Percentiles rank a stretch among this genome's conserved stretches.
Evolutionary conservation across 805 yeast species (phyloP).

Genomic region (Lachancea sp.): DNA sequence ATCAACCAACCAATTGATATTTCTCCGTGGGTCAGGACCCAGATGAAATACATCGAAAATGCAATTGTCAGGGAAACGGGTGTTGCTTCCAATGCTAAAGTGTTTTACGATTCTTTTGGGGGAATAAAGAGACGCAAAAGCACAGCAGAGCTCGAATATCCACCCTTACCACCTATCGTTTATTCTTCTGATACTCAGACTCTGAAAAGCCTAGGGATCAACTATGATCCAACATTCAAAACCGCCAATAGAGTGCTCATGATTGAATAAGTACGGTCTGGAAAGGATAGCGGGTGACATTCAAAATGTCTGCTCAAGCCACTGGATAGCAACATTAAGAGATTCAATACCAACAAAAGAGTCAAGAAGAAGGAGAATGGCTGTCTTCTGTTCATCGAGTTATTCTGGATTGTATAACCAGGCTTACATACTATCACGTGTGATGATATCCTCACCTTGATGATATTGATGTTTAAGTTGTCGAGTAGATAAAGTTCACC

Average conservation of each 20-base stretch:
- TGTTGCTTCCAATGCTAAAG: constrained; percentile 34
- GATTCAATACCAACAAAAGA: too few species aligned
- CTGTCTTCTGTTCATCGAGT: too few species aligned
- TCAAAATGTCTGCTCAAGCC: too few species aligned
- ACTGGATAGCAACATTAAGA: too few species aligned
- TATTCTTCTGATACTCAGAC: constrained; percentile 21
- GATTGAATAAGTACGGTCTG: constrained; percentile 5
- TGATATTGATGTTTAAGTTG: too few species aligned
- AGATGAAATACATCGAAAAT: constrained; percentile 44
- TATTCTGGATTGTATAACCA: too few species aligned
- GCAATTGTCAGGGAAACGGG: constrained; percentile 51
- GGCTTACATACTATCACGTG: too few species aligned
- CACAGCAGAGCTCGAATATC: constrained; percentile 32
- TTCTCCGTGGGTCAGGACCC: constrained; percentile 45
- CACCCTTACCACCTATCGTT: constrained; percentile 32
- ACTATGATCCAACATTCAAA: constrained; percentile 10
- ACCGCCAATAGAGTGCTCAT: constrained; percentile 8
- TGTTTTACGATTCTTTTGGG: constrained; percentile 33
- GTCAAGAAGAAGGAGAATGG: too few species aligned
- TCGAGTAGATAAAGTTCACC: background rate
- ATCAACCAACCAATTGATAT: constrained; percentile 47
- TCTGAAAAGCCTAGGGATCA: constrained; percentile 18
- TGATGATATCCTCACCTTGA: too few species aligned
- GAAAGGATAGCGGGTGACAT: too few species aligned
- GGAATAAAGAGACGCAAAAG: constrained; percentile 30